Base-by-base conservation (phyloP, 768 basidiomycete species). In the Dacryopinax spathularia region DNA sequence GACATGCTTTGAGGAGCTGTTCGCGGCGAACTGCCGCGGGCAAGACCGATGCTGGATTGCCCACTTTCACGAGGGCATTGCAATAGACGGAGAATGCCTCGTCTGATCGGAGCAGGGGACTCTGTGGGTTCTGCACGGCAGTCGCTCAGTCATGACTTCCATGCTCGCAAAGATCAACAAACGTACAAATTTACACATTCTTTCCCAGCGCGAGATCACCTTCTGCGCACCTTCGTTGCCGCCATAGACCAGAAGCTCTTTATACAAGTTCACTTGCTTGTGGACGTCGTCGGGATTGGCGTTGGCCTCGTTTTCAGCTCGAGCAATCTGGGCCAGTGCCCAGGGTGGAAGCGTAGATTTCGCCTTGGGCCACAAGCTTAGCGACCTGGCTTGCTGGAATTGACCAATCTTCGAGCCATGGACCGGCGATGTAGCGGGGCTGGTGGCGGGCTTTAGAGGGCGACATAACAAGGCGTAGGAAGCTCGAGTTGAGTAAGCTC, bases 131-230 rank as follows among this genome's bases (percentile, higher is more conserved):
- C 89, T 91, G 66, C 25, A 64, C 9, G 35, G 31, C 29, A 1
- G 43, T 2, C 60, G 56, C 62, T 60, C 35, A 27, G 61, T 61
- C n/a, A n/a, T 62, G 65, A 48, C 59, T 60, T 60, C 64, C 60
- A 62, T n/a, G 27, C 60, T 44, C 33, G 20, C 60, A 31, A 33
- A 34, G 12, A 35, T 61, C 35, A 9, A 48, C 31, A 9, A 33
- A 83, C 88, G 68, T 75, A 91, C 90, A 70, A 86, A 89, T 80
- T 91, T 87, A 69, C 82, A 82, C 80, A 86, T 84, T 67, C 84
- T 79, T 71, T 92, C 89, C 89, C 90, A 92, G 63, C 89, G 82
- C 69, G 77, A 83, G 63, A 89, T 82, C 63, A 91, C 75, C 25
- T 87, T 75, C 64, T 89, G 85, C 72, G 85, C 85, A 0, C 83